phyloP scores from a whole-genome alignment of 306 rosid genomes.

The Chamaecrista fasciculata region DNA sequence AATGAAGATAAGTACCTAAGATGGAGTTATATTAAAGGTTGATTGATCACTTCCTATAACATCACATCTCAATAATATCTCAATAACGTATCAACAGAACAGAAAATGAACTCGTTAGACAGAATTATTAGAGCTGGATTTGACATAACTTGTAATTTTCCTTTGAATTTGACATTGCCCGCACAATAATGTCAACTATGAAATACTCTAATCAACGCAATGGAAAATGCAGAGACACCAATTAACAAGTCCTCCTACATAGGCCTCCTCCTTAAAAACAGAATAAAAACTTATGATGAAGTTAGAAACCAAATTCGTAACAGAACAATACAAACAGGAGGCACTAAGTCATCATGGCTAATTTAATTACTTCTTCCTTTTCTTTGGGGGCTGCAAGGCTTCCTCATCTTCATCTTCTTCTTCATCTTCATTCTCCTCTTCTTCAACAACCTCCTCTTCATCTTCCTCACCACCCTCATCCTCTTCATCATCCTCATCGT shows the following conservation, averaged over 20 bases:
- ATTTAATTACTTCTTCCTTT: constrained; percentile 76
- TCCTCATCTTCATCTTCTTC: constrained; percentile 77
- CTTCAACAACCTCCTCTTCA: constrained; percentile 53
- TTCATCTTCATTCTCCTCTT: constrained; percentile 52
- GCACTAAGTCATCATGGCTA: constrained; percentile 9
- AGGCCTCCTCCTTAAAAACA: constrained; percentile 51
- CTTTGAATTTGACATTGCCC: constrained; percentile 34
- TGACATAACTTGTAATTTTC: background rate
- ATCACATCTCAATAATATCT: too few species aligned
- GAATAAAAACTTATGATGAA: constrained; percentile 30
- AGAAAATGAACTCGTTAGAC: too few species aligned
- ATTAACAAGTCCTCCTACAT: constrained; percentile 59
- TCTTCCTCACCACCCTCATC: constrained; percentile 50
- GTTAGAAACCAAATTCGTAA: constrained; percentile 49
- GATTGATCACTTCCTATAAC: background rate
- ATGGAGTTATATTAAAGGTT: too few species aligned
- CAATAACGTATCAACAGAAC: too few species aligned
- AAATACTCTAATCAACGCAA: constrained; percentile 53
- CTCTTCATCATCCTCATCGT: constrained; percentile 23
- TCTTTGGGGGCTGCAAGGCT: constrained; percentile 94
- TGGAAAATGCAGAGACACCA: constrained; percentile 42
- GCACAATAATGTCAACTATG: constrained; percentile 34
- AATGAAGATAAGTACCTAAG: too few species aligned
- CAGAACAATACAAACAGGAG: constrained; percentile 40
- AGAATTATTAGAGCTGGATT: background rate